Evolutionary conservation across 441 rosid genomes (phyloP), one percentile per base, ranked within the genome.

Genomic region (Corymbia calophylla): DNA sequence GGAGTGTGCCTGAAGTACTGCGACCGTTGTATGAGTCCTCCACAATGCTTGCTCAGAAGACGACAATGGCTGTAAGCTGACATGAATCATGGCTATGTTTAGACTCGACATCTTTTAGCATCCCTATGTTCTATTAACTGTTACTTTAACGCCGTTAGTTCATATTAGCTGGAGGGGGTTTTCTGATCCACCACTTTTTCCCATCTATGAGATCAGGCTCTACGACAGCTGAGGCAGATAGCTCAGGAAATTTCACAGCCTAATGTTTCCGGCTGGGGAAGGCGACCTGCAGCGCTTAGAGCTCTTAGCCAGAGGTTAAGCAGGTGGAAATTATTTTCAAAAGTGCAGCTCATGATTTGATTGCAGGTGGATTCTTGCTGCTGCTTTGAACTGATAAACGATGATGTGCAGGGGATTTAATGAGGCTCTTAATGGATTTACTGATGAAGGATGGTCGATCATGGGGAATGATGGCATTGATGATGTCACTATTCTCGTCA

Each of bases 401-500:
- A 64, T 91, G 86, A 27, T 88, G 31, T 87, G 87, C 91, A 98
- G 99, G 93, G 99, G 99, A 54, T 97, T 98, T 88, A 98, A 98
- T 90, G 99, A 98, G 94, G 99, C 98, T 90, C 95, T 98, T 87
- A 97, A 98, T 91, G 98, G 99, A 53, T 96, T 98, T 91, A 93
- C 96, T 54, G 99, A 98, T 88, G 99, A 98, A 94, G 99, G 99
- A 62, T 98, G 99, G 99, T 94, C 99, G 17, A 91, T 96, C 93
- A 92, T 96, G 92, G 99, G 98, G 89, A 97, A 95, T 92, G 97
- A 95, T 92, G 98, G 95, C 91, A 95, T 97, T 93, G 99, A 97
- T 92, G 99, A 98, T 93, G 98, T 98, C 80, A 96, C 99, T 62
- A 94, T 98, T 91, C 96, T 97, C 4, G 95, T 98, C 82, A 97